A percentile compares a stretch with the other conserved stretches of the same genome.
Evolutionary conservation across 2,329 filamentous ascomycete species (phyloP).

Genomic region (Huntiella omanensis): DNA sequence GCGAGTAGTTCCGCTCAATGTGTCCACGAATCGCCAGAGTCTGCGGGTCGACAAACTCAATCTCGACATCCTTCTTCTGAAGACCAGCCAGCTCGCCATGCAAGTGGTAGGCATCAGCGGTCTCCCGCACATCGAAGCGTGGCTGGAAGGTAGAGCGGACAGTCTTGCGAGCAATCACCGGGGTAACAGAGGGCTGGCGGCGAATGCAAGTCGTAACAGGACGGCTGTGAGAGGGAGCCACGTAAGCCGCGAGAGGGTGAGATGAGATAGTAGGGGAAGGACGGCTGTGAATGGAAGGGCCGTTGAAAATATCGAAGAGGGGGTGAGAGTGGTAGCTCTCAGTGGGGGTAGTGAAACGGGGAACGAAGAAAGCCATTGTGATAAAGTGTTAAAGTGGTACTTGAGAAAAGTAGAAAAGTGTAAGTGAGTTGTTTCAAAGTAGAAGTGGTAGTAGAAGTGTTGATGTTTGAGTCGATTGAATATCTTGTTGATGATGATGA

Average conservation of each 20-base stretch:
- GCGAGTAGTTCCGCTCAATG: constrained; percentile 43
- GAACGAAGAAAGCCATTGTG: constrained; percentile 44
- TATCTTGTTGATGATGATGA: constrained; percentile 5
- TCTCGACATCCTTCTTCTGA: constrained; percentile 51
- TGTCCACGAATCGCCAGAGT: constrained; percentile 53
- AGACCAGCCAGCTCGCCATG: constrained; percentile 65
- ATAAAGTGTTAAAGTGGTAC: constrained; percentile 1
- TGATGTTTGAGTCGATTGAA: constrained; percentile 4
- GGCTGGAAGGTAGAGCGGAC: constrained; percentile 43
- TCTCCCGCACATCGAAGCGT: constrained; percentile 63
- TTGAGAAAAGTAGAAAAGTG: neutral
- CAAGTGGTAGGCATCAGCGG: constrained; percentile 49
- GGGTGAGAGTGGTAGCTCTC: constrained; percentile 30
- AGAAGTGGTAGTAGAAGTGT: neutral
- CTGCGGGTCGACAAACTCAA: constrained; percentile 63
- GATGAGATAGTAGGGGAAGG: constrained; percentile 13
- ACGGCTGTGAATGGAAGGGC: constrained; percentile 25
- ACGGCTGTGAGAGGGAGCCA: neutral
- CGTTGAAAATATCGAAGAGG: constrained; percentile 44
- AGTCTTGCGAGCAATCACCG: neutral
- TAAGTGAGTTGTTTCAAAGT: constrained; percentile 1
- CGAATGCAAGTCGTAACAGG: neutral
- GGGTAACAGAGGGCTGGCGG: constrained; percentile 12
- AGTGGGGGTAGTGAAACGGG: constrained; percentile 27
- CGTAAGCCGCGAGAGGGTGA: neutral